phyloP scores from a whole-genome alignment of 2,329 filamentous ascomycete genomes.

The Orbilia blumenaviensis region DNA sequence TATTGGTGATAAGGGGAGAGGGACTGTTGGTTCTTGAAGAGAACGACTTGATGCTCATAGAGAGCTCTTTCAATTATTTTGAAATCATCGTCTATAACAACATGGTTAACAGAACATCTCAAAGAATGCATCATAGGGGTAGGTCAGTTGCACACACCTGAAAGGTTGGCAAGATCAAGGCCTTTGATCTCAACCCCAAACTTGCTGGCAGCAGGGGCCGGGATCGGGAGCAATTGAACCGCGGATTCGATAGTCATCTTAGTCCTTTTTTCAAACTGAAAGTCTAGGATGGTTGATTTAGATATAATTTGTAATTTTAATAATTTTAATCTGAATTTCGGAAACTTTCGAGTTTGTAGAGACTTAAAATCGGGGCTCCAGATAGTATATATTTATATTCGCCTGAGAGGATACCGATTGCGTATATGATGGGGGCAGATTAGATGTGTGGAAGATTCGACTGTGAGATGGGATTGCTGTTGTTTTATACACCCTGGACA shows the following conservation, averaged over 20 bases:
- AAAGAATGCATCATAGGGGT: background rate
- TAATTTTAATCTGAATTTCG: too few relatives aligned
- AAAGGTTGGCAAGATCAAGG: slow-evolving; percentile 50
- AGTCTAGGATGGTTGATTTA: too few relatives aligned
- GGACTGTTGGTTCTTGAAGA: slow-evolving; percentile 74
- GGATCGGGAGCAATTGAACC: slow-evolving; percentile 49
- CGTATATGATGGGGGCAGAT: too few relatives aligned
- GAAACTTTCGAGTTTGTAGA: too few relatives aligned
- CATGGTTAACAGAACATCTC: background rate
- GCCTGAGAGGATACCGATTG: too few relatives aligned
- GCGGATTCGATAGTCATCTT: slow-evolving; percentile 45
- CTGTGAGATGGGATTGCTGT: too few relatives aligned
- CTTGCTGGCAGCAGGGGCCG: slow-evolving; percentile 28
- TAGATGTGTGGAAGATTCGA: too few relatives aligned
- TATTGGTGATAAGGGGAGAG: slow-evolving; percentile 76
- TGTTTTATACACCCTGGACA: too few relatives aligned
- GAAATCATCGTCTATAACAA: slow-evolving; percentile 69
- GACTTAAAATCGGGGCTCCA: too few relatives aligned
- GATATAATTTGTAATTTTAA: too few relatives aligned
- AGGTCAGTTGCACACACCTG: slow-evolving; percentile 18
- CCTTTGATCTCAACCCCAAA: slow-evolving; percentile 47
- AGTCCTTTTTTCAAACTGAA: too few relatives aligned
- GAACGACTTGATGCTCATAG: slow-evolving; percentile 73
- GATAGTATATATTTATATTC: too few relatives aligned
- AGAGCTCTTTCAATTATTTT: slow-evolving; percentile 71